Conservation (phyloP, 208 protist genomes). For the Lotmaria passim region DNA sequence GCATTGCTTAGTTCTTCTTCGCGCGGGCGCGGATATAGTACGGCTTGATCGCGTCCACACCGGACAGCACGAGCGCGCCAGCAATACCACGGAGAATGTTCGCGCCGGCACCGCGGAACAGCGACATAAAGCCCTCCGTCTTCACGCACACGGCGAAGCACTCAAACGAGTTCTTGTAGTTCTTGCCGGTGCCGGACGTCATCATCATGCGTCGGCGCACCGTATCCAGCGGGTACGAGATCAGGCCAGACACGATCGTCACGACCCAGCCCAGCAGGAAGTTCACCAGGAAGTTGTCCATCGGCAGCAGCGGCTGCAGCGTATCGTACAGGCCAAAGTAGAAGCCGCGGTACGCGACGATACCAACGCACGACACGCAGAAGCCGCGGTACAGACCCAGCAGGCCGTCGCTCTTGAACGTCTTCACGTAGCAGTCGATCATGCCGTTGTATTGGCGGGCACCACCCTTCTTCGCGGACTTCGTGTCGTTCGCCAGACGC, state of each 20-base stretch:
- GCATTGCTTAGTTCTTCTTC: conserved; percentile 30
- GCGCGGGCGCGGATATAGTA: conserved; percentile 73
- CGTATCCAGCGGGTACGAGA: conserved; percentile 98
- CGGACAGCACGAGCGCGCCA: conserved; percentile 79
- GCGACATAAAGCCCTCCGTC: conserved; percentile 52
- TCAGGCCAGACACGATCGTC: conserved; percentile 70
- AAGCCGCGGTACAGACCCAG: conserved; percentile 97
- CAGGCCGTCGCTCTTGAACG: conserved; percentile 75
- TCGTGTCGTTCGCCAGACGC: conserved; percentile 93
- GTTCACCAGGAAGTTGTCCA: conserved; percentile 75
- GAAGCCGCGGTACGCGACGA: conserved; percentile 96
- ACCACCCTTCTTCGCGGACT: conserved; percentile 84
- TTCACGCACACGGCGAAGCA: conserved; percentile 69
- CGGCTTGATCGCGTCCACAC: conserved; percentile 84
- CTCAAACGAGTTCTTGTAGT: conserved; percentile 80
- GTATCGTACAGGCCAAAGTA: conserved; percentile 98
- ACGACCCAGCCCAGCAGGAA: conserved; percentile 76
- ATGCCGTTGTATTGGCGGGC: conserved; percentile 96
- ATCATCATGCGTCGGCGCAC: conserved; percentile 97
- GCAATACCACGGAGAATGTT: conserved; percentile 85
- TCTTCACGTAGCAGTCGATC: conserved; percentile 94
- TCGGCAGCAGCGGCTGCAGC: conserved; percentile 70
- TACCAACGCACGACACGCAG: conserved; percentile 94
- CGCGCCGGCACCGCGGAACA: conserved; percentile 74
- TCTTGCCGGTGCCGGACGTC: conserved; percentile 69